These are phyloP conservation scores for Pichia sp. DNA, from an alignment of 1,139 yeast genomes.

Conservation along the genomic window DNA sequence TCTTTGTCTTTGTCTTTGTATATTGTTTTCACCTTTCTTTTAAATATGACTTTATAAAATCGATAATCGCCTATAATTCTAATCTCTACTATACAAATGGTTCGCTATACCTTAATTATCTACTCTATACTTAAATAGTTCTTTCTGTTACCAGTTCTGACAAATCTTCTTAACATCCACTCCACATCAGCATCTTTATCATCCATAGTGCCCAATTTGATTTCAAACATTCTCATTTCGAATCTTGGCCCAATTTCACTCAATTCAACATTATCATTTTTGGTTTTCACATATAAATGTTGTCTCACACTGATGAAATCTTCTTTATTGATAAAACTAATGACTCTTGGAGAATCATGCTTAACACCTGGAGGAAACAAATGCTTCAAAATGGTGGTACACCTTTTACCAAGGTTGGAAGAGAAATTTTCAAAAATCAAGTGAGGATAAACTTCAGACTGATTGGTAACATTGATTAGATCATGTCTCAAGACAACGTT, in stretches of 20 bases:
- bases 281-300: slow-evolving; percentile 84
- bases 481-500: slow-evolving; percentile 94
- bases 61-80: too few relatives aligned
- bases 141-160: slow-evolving; percentile 91
- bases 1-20: not conserved
- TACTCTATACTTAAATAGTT: slow-evolving; percentile 48
- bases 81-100: too few relatives aligned
- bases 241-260: slow-evolving; percentile 99
- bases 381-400: slow-evolving; percentile 73
- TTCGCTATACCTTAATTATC: not conserved
- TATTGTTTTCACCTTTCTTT: not conserved
- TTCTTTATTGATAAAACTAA: slow-evolving; percentile 83
- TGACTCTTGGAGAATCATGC: slow-evolving; percentile 78
- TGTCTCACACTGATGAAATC: slow-evolving; percentile 93
- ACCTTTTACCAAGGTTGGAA: slow-evolving; percentile 78
- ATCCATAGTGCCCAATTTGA: slow-evolving; percentile 84
- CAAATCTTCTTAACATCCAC: slow-evolving; percentile 90
- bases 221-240: slow-evolving; percentile 88
- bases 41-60: not conserved
- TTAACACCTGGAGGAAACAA: slow-evolving; percentile 97
- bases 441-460: slow-evolving; percentile 90
- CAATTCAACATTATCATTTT: slow-evolving; percentile 71
- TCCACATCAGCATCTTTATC: slow-evolving; percentile 97
- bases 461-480: slow-evolving; percentile 76
- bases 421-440: slow-evolving; percentile 85